These are phyloP conservation scores for Sanghuangporus baumii DNA, from an alignment of 1,284 basidiomycete species.

Conservation along the genomic window DNA sequence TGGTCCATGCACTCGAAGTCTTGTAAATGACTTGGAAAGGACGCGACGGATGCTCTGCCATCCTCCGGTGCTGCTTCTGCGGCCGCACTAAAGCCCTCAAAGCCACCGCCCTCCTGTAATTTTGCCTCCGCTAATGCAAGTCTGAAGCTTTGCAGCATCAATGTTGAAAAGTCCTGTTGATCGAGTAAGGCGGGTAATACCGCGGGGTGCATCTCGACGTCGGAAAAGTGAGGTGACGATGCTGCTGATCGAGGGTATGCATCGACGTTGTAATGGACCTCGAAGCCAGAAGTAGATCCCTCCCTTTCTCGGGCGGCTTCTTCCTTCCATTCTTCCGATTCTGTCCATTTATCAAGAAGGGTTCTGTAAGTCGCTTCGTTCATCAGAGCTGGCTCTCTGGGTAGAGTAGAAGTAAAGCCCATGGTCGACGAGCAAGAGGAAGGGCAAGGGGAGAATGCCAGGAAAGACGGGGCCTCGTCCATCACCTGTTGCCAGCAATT, in stretches of 20 bases:
- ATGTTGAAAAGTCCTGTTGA: neutral
- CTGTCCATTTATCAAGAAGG: slow-evolving; percentile 6
- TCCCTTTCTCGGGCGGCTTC: neutral
- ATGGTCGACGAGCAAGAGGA: neutral
- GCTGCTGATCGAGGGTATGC: slow-evolving; percentile 6
- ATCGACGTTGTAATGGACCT: neutral
- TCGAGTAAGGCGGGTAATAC: slow-evolving; percentile 1
- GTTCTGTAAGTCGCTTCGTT: neutral
- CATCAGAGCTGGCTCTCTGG: neutral
- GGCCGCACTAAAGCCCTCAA: neutral
- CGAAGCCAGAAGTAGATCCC: neutral
- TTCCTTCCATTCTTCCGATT: slow-evolving; percentile 7
- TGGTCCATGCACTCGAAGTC: slow-evolving; percentile 5
- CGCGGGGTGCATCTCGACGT: neutral
- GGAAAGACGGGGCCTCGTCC: neutral
- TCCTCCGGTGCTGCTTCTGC: neutral
- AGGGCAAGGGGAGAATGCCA: neutral
- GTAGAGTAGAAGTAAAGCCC: slow-evolving; percentile 1
- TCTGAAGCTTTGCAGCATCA: slow-evolving; percentile 4
- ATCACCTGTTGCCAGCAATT: neutral
- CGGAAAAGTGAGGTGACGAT: neutral
- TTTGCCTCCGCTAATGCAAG: slow-evolving; percentile 1
- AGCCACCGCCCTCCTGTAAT: neutral
- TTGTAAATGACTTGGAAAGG: slow-evolving; percentile 2
- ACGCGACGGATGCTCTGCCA: neutral